phyloP scores from a whole-genome alignment of 805 yeast species.

The Cyberlindnera bimundalis region DNA sequence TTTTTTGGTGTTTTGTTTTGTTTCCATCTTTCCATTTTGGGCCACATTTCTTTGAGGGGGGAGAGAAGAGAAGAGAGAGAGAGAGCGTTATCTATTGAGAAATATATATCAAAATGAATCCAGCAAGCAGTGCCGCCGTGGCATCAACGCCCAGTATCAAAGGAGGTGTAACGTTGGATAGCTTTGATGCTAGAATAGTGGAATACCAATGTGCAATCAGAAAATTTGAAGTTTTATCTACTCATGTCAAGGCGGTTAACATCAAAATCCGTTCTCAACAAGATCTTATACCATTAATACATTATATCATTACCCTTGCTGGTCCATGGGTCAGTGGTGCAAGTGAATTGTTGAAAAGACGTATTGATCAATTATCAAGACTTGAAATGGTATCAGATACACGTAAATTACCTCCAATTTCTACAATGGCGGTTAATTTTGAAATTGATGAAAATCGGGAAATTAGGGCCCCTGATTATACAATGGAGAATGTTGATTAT shows the following conservation, averaged over 20 bases:
- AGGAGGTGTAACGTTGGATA: conserved; percentile 37
- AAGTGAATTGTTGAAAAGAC: conserved; percentile 13
- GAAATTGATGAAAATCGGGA: conserved; percentile 23
- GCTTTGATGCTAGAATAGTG: conserved; percentile 52
- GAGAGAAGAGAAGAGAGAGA: not conserved
- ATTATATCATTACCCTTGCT: conserved; percentile 11
- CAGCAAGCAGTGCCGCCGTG: conserved; percentile 18
- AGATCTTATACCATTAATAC: conserved; percentile 17
- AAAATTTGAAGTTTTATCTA: conserved; percentile 40
- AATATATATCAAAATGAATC: conserved; percentile 7
- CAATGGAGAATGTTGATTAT: conserved; percentile 5
- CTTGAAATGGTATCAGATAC: conserved; percentile 8
- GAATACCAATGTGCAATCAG: conserved; percentile 54
- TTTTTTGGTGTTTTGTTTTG: no score
- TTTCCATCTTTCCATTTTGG: no score
- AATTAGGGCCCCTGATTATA: conserved; percentile 3
- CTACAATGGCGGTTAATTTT: conserved; percentile 19
- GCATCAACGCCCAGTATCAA: conserved; percentile 30
- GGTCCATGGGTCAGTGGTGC: conserved; percentile 17
- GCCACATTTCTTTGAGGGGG: not conserved
- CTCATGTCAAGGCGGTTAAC: conserved; percentile 29
- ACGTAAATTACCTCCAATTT: conserved; percentile 11
- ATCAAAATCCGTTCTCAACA: conserved; percentile 16
- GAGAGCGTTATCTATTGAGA: not conserved
- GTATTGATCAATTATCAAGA: conserved; percentile 10